These are phyloP conservation scores for Botrytis fabae DNA, from an alignment of 2,329 filamentous ascomycete species.

Conservation along the genomic window DNA sequence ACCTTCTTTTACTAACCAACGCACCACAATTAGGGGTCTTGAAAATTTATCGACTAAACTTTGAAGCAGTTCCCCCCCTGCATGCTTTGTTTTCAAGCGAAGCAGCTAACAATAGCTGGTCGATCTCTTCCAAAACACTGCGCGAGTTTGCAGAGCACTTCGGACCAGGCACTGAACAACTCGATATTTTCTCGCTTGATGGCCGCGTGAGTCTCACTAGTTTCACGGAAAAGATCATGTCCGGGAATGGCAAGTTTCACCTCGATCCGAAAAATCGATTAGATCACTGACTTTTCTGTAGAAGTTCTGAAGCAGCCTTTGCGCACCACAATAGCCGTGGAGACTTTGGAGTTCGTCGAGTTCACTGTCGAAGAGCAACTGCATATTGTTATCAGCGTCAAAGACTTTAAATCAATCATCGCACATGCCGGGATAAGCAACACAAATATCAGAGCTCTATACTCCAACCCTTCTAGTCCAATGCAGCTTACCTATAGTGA, in stretches of 20 bases:
- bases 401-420: constrained; percentile 78
- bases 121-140: constrained; percentile 68
- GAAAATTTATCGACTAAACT: constrained; percentile 74
- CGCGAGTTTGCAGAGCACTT: constrained; percentile 80
- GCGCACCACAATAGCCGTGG: constrained; percentile 75
- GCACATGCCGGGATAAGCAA: constrained; percentile 71
- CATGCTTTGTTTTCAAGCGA: constrained; percentile 73
- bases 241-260: constrained; percentile 56
- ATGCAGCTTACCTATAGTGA: constrained; percentile 71
- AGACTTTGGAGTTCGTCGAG: constrained; percentile 73
- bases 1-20: constrained; percentile 15
- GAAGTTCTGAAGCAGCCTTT: constrained; percentile 78
- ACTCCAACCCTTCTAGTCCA: constrained; percentile 69
- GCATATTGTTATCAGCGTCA: constrained; percentile 79
- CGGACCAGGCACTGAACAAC: constrained; percentile 74
- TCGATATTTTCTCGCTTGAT: constrained; percentile 74
- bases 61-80: constrained; percentile 71
- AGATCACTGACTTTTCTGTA: constrained; percentile 38
- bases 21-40: constrained; percentile 56
- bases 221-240: constrained; percentile 76
- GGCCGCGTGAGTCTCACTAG: constrained; percentile 73
- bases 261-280: constrained; percentile 23
- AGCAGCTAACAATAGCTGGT: constrained; percentile 69
- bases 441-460: constrained; percentile 65
- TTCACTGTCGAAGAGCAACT: constrained; percentile 73